Conservation (phyloP, 345 rosid genomes). For the Psidium friedrichsthalianum region DNA sequence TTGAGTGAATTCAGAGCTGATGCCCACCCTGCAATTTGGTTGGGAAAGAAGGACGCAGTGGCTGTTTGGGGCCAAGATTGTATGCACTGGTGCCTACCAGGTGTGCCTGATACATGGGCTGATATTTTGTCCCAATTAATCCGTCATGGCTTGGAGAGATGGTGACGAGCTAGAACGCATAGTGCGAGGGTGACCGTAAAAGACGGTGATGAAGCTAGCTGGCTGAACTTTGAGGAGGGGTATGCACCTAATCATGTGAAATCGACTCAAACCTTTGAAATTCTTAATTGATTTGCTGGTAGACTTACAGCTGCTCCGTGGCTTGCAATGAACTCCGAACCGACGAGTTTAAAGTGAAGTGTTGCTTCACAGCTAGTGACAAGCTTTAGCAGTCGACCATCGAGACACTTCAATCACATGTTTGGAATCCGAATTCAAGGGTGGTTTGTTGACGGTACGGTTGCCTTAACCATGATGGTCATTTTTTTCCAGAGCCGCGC, state of each 20-base stretch:
- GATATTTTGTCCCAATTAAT: slow-evolving; percentile 63
- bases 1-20: slow-evolving; percentile 89
- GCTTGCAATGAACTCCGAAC: not conserved
- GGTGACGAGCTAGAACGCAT: not conserved
- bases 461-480: not conserved
- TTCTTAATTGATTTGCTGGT: not conserved
- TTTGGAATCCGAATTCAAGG: not conserved
- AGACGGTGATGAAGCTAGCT: not conserved
- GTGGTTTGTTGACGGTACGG: not conserved
- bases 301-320: not conserved
- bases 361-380: not conserved
- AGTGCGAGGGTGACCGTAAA: not conserved
- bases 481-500: not conserved
- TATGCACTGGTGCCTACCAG: slow-evolving; percentile 99
- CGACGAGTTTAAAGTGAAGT: not conserved
- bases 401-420: not conserved
- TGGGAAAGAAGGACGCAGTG: slow-evolving; percentile 88
- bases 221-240: not conserved
- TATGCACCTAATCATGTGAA: not conserved
- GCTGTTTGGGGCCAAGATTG: slow-evolving; percentile 94
- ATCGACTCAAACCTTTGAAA: not conserved
- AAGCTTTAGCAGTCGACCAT: not conserved
- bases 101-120: slow-evolving; percentile 91
- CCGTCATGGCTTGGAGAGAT: slow-evolving; percentile 9
- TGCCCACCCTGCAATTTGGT: slow-evolving; percentile 92